Evolutionary conservation across 768 basidiomycete species (phyloP), one percentile per base, ranked within the genome.

Genomic region (Russula lepida): DNA sequence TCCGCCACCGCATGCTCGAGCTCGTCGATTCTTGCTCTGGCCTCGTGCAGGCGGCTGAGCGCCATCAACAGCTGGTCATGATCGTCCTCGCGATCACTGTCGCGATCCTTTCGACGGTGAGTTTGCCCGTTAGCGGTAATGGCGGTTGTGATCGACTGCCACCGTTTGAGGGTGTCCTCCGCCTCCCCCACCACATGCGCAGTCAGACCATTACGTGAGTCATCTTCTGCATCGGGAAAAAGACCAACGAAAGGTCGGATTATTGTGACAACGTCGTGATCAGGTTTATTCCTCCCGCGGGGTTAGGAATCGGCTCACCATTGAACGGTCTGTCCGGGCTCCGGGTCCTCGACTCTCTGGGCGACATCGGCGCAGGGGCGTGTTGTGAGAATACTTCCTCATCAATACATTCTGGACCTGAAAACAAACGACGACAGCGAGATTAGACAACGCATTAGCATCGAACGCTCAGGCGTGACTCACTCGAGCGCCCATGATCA

Each of bases 1-100:
- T 58, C 37, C 1, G 21, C 39, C n/a, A 63, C 52, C 9, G 57
- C 52, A 9, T 35, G 52, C 32, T 63, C 62, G 9, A 63, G 62
- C 62, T 58, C 51, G 28, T 58, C 52, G 48, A 63, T 63, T 25
- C 62, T 52, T 5, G 56, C 44, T 6, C 19, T 57, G 13, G 62
- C 62, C 30, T 58, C 56, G 23, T 49, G 52, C 32, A 63, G 9
- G 28, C 30, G 44, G 37, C 52, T 35, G 13, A 63, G 56, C 23
- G 61, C 56, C 8, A 62, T 41, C 28, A 62, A 19, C 21, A 62
- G 23, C 43, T 44, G 43, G 21, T 44, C 43, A 21, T 21, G 43
- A n/a, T 44, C 21, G 43, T 21, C 43, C 43, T 44, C 43, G 43
- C 19, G 43, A n/a, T 44, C 43, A 5, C 12, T 21, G 4, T 4